Conservation (phyloP, 441 rosid species). For the Capsella rubella region DNA sequence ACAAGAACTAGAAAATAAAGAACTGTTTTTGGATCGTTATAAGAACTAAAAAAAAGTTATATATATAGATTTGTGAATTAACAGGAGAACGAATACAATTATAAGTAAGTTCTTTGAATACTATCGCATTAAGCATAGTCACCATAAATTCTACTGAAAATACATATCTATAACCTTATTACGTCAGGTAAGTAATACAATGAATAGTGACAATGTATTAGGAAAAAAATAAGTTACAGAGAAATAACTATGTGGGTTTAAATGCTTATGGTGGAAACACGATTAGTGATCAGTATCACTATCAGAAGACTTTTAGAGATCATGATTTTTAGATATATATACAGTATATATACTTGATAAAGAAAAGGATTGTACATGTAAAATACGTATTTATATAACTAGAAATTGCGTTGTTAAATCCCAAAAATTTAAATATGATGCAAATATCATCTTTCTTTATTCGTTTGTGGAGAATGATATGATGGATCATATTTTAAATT, state of each 20-base stretch:
- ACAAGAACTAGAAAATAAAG: too few relatives aligned
- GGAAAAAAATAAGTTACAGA: neutral
- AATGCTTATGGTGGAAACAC: constrained; percentile 9
- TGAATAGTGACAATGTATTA: constrained; percentile 25
- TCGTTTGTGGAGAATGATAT: neutral
- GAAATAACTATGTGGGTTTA: neutral
- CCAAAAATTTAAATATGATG: neutral
- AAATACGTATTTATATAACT: neutral
- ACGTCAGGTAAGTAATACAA: constrained; percentile 34
- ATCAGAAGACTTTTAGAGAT: neutral
- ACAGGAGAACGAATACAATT: constrained; percentile 28
- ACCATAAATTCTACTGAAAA: constrained; percentile 28
- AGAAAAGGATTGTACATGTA: neutral
- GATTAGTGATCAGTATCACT: neutral
- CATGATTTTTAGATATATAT: neutral
- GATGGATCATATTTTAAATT: neutral
- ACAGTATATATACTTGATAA: neutral
- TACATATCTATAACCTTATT: constrained; percentile 23
- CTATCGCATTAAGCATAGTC: constrained; percentile 31
- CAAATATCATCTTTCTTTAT: neutral
- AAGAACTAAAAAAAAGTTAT: constrained; percentile 3
- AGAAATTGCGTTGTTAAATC: neutral
- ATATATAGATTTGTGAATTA: neutral
- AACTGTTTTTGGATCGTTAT: constrained; percentile 1
- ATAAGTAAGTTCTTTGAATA: constrained; percentile 30